Percentiles rank a stretch among this genome's conserved stretches.
phyloP scores from a whole-genome alignment of 2,329 filamentous ascomycete species.

The Fusarium mundagurra region DNA sequence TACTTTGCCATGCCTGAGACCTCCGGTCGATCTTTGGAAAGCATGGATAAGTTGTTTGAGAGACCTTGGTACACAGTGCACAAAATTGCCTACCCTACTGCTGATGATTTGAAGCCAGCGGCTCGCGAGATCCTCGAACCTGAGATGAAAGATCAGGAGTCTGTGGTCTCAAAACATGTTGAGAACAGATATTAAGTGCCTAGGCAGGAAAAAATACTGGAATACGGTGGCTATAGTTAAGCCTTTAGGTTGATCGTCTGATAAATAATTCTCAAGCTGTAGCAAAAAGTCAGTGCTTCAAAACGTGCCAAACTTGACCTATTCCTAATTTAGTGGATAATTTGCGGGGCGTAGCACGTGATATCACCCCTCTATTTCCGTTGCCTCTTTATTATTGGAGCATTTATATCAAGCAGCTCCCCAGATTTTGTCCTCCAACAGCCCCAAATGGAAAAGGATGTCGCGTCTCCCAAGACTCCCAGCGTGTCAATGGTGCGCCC shows the following conservation, averaged over 20 bases:
- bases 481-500: conserved; percentile 17
- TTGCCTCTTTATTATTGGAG: not conserved
- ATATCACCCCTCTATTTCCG: not conserved
- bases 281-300: fast-evolving
- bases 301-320: fast-evolving
- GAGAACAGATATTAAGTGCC: not conserved
- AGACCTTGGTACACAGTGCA: conserved; percentile 44
- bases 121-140: conserved; percentile 12
- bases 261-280: fast-evolving
- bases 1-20: conserved; percentile 49
- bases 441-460: not conserved
- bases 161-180: conserved; percentile 8
- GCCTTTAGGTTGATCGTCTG: fast-evolving
- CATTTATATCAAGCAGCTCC: not conserved
- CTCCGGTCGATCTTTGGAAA: conserved; percentile 43
- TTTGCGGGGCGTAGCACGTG: not conserved
- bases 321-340: not conserved
- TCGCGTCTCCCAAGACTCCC: conserved; percentile 7
- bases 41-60: conserved; percentile 45
- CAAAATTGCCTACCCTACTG: conserved; percentile 44
- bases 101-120: conserved; percentile 33
- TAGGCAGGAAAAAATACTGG: fast-evolving
- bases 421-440: not conserved
- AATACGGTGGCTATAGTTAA: fast-evolving
- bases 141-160: conserved; percentile 18